phyloP scores from a whole-genome alignment of 441 rosid genomes.

The Erysimum pusillum region DNA sequence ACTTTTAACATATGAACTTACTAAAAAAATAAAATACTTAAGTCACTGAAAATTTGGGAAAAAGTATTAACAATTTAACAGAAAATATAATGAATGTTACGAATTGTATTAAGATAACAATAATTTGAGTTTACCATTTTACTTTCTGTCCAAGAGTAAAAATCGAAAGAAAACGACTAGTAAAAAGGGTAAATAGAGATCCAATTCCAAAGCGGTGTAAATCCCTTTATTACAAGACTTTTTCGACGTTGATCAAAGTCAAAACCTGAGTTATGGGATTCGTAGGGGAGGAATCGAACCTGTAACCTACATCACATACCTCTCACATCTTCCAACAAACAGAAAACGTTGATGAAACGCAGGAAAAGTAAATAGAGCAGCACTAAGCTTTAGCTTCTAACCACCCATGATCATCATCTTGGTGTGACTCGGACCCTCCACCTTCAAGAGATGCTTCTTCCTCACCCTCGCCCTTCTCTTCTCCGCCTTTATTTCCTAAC shows the following conservation, averaged over 20 bases:
- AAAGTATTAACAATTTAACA: too few species aligned
- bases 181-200: not conserved
- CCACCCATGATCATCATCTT: slow-evolving; percentile 50
- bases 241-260: slow-evolving; percentile 31
- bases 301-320: slow-evolving; percentile 33
- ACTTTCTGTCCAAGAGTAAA: not conserved
- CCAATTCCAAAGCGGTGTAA: slow-evolving; percentile 21
- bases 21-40: not conserved
- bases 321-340: slow-evolving; percentile 17
- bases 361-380: slow-evolving; percentile 20
- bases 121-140: not conserved
- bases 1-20: not conserved
- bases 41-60: too few species aligned
- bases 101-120: not conserved
- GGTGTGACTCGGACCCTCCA: slow-evolving; percentile 51
- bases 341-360: slow-evolving; percentile 29
- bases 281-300: slow-evolving; percentile 30
- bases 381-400: slow-evolving; percentile 52
- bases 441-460: slow-evolving; percentile 47
- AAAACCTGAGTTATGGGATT: slow-evolving; percentile 30
- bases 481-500: slow-evolving; percentile 54
- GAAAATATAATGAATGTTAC: not conserved
- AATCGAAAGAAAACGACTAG: not conserved
- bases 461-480: slow-evolving; percentile 50
- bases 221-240: slow-evolving; percentile 41